Evolutionary conservation across 2,329 filamentous ascomycete genomes (phyloP), one percentile per base, ranked within the genome.

Genomic region (Tolypocladium inflatum): DNA sequence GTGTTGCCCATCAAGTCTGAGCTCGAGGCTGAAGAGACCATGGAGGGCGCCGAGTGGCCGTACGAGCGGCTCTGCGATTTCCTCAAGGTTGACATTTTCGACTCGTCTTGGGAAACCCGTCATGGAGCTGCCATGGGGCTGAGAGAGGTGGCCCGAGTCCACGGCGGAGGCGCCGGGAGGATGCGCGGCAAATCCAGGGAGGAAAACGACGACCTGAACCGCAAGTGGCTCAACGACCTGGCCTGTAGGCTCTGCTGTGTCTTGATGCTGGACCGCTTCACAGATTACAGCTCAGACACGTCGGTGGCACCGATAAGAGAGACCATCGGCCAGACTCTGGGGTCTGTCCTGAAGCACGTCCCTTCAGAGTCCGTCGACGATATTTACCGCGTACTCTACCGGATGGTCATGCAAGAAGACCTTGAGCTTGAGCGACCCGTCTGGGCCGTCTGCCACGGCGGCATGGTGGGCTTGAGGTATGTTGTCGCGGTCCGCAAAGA

Each of bases 401-500:
- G 89, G 42, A 89, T 99, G 76, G 91, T 97, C 42, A 94, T 96
- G 85, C 91, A 97, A 69, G 85, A 87, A 48, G 90, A 96, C 64
- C 76, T 94, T 26, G 83, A 85, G 42, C 76, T 92, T 30, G 85
- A 87, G 30, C 83, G 82, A 38, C 86, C 89, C 17, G 81, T 91
- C 37, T 99, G 94, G 94, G 91, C 96, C 60, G 89, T 97, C 42
- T 96, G 92, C 67, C 95, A 99, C 71, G 94, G 94, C 63, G 94
- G 94, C 61, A 99, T 99, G 94, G 92, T 97, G 53, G 94, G 94
- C 9, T 76, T 99, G 67, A 84, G 93, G 66, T 99, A 99, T 68
- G 84, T 99, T 53, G 94, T 99, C 37, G 94, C 94, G 10, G 91
- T 99, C 41, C 85, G 94, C 55, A 97, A 94, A 66, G 94, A 97